Evolutionary conservation across 108 stramenopile species (phyloP).

Genomic region (Cyclotella choctawhatcheeana): DNA sequence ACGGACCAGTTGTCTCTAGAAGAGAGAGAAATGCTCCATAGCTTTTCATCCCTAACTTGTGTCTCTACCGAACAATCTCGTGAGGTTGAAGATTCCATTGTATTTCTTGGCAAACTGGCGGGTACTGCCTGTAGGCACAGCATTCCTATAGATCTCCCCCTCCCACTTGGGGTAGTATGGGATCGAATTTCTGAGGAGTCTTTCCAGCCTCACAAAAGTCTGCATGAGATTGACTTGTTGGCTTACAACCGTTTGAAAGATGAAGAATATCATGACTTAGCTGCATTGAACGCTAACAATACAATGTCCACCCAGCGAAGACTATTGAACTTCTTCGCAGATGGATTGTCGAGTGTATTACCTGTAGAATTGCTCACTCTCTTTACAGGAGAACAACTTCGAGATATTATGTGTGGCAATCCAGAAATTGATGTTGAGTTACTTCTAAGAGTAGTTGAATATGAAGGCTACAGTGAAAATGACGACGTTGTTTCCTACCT

Average conservation of each 20-base stretch:
- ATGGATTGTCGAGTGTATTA: conserved; percentile 90
- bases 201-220: conserved; percentile 11
- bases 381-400: conserved; percentile 87
- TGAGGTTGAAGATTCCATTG: conserved; percentile 74
- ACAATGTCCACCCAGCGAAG: conserved; percentile 65
- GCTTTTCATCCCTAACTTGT: conserved; percentile 63
- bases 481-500: conserved; percentile 85
- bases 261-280: not conserved
- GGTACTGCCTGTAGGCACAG: conserved; percentile 93
- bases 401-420: conserved; percentile 90
- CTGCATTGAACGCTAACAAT: not conserved
- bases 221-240: conserved; percentile 76
- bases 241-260: conserved; percentile 51
- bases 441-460: conserved; percentile 87
- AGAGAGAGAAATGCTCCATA: conserved; percentile 59
- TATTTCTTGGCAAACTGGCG: conserved; percentile 92
- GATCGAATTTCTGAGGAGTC: conserved; percentile 68
- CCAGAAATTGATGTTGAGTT: conserved; percentile 96
- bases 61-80: conserved; percentile 60
- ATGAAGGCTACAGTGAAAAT: conserved; percentile 87
- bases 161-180: conserved; percentile 81
- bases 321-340: conserved; percentile 86
- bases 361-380: conserved; percentile 91
- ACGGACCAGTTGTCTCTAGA: conserved; percentile 41
- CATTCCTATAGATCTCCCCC: conserved; percentile 85